Evolutionary conservation across 2,329 filamentous ascomycete genomes (phyloP), one percentile per base, ranked within the genome.

Genomic region (Cryphonectria radicalis): DNA sequence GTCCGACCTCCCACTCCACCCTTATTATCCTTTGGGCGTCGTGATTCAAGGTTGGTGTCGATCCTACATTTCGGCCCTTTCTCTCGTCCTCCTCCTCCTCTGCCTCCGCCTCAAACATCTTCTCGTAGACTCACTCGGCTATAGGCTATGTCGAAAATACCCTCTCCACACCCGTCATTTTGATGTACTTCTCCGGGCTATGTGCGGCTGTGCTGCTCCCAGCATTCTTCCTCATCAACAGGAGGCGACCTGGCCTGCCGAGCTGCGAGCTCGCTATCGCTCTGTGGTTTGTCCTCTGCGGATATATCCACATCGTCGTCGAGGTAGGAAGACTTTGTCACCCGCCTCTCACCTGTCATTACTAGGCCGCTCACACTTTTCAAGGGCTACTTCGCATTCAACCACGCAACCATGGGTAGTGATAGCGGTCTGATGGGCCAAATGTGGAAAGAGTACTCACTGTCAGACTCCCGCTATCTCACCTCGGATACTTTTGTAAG

Each of bases 261-360:
- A 80, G 76, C 10, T 79, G 78, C 37, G 92, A 94, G 74, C 84
- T 89, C 63, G 75, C 86, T 17, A 87, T 87, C 5, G 87, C 91
- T 32, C 81, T 93, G 81, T 95, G 93, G 93, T 95, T 95, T 79
- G 86, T 91, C 32, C 84, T 95, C 19, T 93, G 91, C 86, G 87
- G 82, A 79, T 87, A 75, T 73, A 84, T 84, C 72, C 82, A 84
- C 73, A 67, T 82, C 32, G 79, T 83, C 74, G 81, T 85, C 55
- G 83, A 86, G 55, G 25, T 43, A 40, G 37, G 57, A 14, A 17
- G 3, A 11, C 53, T 7, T 25, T 13, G 10, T 28, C 19, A 1
- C 6, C 1, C 3, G 25, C 14, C 13, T 59, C 13, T 28, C 5
- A 32, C 13, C 79, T 37, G 78, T 78, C 14, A 70, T 75, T 75